Conservation (phyloP, 2,329 filamentous ascomycete species). For the Exophiala alcalophila region DNA sequence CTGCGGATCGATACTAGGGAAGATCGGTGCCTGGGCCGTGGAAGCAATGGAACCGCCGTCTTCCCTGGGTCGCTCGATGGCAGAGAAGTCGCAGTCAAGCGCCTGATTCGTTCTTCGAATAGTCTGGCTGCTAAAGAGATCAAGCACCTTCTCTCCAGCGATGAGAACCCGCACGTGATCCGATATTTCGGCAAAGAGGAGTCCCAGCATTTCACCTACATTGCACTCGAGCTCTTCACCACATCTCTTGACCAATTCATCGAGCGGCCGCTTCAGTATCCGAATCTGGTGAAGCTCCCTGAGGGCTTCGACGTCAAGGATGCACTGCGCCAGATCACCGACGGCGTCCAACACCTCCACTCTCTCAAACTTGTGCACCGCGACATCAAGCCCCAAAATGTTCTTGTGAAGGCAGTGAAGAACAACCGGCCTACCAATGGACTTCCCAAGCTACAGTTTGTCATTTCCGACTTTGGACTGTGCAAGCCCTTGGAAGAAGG, state of each 20-base stretch:
- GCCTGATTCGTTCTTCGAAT: slow-evolving; percentile 94
- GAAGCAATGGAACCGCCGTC: slow-evolving; percentile 95
- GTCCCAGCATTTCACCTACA: slow-evolving; percentile 88
- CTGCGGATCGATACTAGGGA: slow-evolving; percentile 54
- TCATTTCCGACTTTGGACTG: slow-evolving; percentile 96
- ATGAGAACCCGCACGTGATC: slow-evolving; percentile 94
- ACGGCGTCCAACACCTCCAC: slow-evolving; percentile 85
- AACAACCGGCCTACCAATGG: slow-evolving; percentile 26
- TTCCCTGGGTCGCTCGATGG: slow-evolving; percentile 94
- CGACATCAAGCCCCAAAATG: slow-evolving; percentile 96
- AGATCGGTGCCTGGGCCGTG: slow-evolving; percentile 63
- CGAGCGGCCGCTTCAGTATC: slow-evolving; percentile 67
- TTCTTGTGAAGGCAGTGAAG: slow-evolving; percentile 65
- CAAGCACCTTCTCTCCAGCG: slow-evolving; percentile 81
- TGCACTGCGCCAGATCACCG: slow-evolving; percentile 83
- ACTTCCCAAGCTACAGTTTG: slow-evolving; percentile 67
- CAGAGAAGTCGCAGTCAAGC: slow-evolving; percentile 89
- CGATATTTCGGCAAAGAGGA: slow-evolving; percentile 92
- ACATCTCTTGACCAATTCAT: slow-evolving; percentile 91
- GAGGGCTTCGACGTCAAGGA: slow-evolving; percentile 69
- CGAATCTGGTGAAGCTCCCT: slow-evolving; percentile 64
- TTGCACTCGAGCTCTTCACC: slow-evolving; percentile 89
- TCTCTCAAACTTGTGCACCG: slow-evolving; percentile 91
- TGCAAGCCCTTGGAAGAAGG: slow-evolving; percentile 90
- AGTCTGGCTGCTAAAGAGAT: slow-evolving; percentile 95